phyloP scores from a whole-genome alignment of 1,139 yeast genomes.

The Saccharomyces hybrid region DNA sequence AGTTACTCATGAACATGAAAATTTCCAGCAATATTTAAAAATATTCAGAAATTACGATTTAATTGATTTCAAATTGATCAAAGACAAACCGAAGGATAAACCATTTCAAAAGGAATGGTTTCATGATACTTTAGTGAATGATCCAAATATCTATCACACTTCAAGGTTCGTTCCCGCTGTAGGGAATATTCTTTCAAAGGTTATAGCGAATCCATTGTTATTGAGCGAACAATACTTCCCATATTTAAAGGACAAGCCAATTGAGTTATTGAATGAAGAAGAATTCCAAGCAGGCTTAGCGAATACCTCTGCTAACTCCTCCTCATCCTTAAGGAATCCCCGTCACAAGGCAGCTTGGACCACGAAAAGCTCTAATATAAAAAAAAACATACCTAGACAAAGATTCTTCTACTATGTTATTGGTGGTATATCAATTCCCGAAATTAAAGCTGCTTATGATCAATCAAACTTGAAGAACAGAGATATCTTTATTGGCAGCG shows the following conservation, averaged over 20 bases:
- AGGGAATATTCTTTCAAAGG: slow-evolving; percentile 47
- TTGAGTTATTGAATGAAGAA: slow-evolving; percentile 43
- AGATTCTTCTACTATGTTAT: slow-evolving; percentile 73
- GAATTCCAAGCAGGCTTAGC: slow-evolving; percentile 36
- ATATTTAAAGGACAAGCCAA: slow-evolving; percentile 68
- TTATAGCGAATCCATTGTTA: slow-evolving; percentile 32
- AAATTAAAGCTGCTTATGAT: slow-evolving; percentile 69
- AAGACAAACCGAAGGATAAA: slow-evolving; percentile 36
- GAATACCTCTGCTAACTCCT: slow-evolving; percentile 29
- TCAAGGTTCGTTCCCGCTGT: slow-evolving; percentile 73
- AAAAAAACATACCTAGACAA: slow-evolving; percentile 45
- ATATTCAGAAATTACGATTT: slow-evolving; percentile 59
- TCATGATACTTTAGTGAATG: slow-evolving; percentile 47
- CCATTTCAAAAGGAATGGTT: slow-evolving; percentile 42
- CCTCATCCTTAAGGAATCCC: slow-evolving; percentile 57
- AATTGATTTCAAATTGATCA: slow-evolving; percentile 62
- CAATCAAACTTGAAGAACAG: slow-evolving; percentile 53
- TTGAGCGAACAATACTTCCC: slow-evolving; percentile 54
- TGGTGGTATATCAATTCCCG: slow-evolving; percentile 87
- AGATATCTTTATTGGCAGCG: slow-evolving; percentile 81
- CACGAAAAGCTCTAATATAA: slow-evolving; percentile 34
- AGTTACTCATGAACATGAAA: slow-evolving; percentile 47
- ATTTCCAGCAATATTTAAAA: slow-evolving; percentile 39
- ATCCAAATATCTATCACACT: slow-evolving; percentile 62
- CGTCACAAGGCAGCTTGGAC: slow-evolving; percentile 84